A percentile compares a stretch with the other conserved stretches of the same genome.
These are phyloP conservation scores for Termitomyces sp. DNA, from an alignment of 1,284 basidiomycete genomes.

Conservation along the genomic window DNA sequence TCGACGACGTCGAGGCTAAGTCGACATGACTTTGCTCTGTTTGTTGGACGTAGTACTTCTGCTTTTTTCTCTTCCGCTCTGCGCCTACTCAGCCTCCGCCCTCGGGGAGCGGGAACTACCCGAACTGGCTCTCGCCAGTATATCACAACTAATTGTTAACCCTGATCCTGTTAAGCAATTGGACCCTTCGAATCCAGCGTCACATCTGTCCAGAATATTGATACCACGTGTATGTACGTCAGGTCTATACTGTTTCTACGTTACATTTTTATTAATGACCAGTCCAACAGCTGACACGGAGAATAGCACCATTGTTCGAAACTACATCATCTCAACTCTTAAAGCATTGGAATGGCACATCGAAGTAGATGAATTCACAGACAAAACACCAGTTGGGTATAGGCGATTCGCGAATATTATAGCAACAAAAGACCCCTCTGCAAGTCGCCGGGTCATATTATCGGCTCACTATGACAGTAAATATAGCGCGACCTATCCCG, in stretches of 20 bases:
- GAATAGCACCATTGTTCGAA: slow-evolving; percentile 75
- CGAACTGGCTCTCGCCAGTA: slow-evolving; percentile 45
- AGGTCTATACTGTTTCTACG: neutral
- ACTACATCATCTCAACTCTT: slow-evolving; percentile 71
- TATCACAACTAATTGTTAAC: slow-evolving; percentile 45
- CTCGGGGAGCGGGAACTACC: slow-evolving; percentile 41
- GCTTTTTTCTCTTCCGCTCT: slow-evolving; percentile 18
- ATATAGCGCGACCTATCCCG: slow-evolving; percentile 69
- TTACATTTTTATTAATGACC: neutral
- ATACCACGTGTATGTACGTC: slow-evolving; percentile 76
- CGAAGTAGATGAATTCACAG: slow-evolving; percentile 77
- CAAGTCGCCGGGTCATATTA: slow-evolving; percentile 78
- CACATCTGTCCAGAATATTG: slow-evolving; percentile 76
- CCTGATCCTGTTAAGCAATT: slow-evolving; percentile 64
- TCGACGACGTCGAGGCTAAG: slow-evolving; percentile 5
- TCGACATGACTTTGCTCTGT: slow-evolving; percentile 5
- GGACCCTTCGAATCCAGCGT: slow-evolving; percentile 56
- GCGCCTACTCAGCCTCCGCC: slow-evolving; percentile 26
- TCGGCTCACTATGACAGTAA: slow-evolving; percentile 97
- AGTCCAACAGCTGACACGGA: slow-evolving; percentile 56
- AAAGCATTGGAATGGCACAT: slow-evolving; percentile 78
- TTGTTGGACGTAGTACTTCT: slow-evolving; percentile 11
- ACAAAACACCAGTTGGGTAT: slow-evolving; percentile 78
- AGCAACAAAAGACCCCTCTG: slow-evolving; percentile 89
- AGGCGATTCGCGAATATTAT: slow-evolving; percentile 89